Base-by-base conservation (phyloP, 176 grass and related monocot species). In the Cocos nucifera region DNA sequence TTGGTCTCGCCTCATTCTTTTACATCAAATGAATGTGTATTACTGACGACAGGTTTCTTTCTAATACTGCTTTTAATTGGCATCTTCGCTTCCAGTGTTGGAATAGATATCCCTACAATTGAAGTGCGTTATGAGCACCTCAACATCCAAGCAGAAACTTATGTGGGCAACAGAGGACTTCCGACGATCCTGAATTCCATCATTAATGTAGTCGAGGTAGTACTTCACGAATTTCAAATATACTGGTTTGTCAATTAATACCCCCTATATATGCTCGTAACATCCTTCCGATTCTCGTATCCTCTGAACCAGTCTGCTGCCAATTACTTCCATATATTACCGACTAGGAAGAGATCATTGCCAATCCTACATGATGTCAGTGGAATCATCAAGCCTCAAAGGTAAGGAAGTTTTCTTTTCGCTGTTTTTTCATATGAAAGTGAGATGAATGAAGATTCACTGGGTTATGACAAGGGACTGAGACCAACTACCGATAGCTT, bases 111-210 rank as follows among this genome's bases (percentile, higher is more conserved):
- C 57, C 85, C 89, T 3, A 85, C 89, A 21, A 89, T 95, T 25
- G 89, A 95, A 80, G 89, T 89, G 19, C 71, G 89, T 1, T 95
- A 78, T 51, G 62, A 95, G 82, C 24, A 73, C 27, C 79, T 95
- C 1, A 6, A 59, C 22, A 71, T 89, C 3, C 62, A 86, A 52
- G 85, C 85, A 0, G 57, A 80, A 73, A 78, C 81, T 22, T 83
- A 30, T 30, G 85, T 95, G 53, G 89, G 89, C 56, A 63, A 62
- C 76, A 57, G 82, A 3, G 89, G 85, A 0, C 64, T 95, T 0
- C 89, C 89, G 35, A 89, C 89, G 5, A 49, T 95, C 69, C 0
- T 85, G 63, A 95, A 95, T 75, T 79, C 82, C 69, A 62, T 76
- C 54, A 82, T 74, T 5, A 95, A 95, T 67, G 80, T 71, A 12